Conservation (phyloP, 2,329 filamentous ascomycete genomes). For the Sphaerulina populicola region DNA sequence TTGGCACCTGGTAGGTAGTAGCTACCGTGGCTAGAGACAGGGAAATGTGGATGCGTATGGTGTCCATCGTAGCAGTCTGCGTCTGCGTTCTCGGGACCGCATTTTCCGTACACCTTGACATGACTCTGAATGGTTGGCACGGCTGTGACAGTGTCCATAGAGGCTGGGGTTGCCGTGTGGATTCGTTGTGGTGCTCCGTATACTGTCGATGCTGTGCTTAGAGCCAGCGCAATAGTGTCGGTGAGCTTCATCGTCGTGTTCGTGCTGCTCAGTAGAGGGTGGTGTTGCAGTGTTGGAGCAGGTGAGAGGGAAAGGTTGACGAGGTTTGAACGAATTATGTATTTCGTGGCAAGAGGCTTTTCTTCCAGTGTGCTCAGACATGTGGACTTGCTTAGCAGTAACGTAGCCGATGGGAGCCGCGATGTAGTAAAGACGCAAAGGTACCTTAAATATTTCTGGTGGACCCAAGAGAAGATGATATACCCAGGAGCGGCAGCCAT, state of each 20-base stretch:
- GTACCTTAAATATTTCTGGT: too few relatives aligned
- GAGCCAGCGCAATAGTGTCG: not conserved
- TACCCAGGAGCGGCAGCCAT: too few relatives aligned
- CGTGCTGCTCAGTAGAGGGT: too few relatives aligned
- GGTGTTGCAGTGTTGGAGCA: too few relatives aligned
- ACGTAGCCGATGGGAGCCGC: too few relatives aligned
- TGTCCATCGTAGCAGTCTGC: not conserved
- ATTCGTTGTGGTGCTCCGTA: not conserved
- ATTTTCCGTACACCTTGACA: not conserved
- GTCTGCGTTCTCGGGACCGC: not conserved
- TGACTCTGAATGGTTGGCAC: not conserved
- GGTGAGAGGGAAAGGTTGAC: too few relatives aligned
- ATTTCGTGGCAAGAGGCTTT: too few relatives aligned
- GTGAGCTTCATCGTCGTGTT: not conserved
- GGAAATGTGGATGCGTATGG: not conserved
- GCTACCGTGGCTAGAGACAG: not conserved
- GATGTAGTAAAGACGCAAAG: too few relatives aligned
- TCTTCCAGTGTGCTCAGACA: too few relatives aligned
- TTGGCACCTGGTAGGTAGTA: not conserved
- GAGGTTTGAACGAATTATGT: too few relatives aligned
- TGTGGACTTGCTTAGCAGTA: too few relatives aligned
- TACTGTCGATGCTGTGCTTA: not conserved
- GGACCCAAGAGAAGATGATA: too few relatives aligned
- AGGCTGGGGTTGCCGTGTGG: not conserved
- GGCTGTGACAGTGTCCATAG: not conserved